Base-by-base conservation (phyloP, 495 filamentous ascomycete species). In the Aspergillus biplanus region DNA sequence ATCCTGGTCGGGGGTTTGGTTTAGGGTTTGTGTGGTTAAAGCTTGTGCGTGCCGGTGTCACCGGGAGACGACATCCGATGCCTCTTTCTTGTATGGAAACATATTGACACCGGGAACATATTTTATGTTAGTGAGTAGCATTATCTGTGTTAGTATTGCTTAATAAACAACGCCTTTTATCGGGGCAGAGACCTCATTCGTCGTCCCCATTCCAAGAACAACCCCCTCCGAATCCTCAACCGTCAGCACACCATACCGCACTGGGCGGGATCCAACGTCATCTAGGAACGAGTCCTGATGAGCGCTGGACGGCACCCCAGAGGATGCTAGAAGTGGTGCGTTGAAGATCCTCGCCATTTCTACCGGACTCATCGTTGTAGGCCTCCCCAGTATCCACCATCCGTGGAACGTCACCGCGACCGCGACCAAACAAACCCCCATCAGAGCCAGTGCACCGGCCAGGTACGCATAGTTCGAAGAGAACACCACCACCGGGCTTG, bases 201-300 rank as follows among this genome's bases (percentile, higher is more conserved):
- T 44, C n/a, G 5, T 44, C 39, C 39, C 39, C 39, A 44, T 44
- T 44, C 39, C 39, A 44, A 44, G 39, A 44, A 44, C 39, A 44
- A 44, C 39, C 39, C 8, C 39, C 39, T 44, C 39, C 7, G 39
- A 44, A 8, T 6, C 39, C 1, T 44, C 39, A 8, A 44, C 39
- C 7, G 39, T n/a, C 39, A 44, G 39, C 39, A 44, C 39, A 44
- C 39, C 39, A 1, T 44, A 44, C 39, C 39, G 39, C 3, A 44
- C 4, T 6, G 39, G 39, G n/a, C 39, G 39, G 7, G 39, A 44
- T n/a, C 39, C 39, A 44, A 44, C 39, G 7, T 6, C 39, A 4
- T 44, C 39, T 9, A 44, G 39, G 39, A 44, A 44, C 39, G 39
- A 44, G 4, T 44, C 39, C 39, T 12, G n/a, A 12, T n/a, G 11